These are phyloP conservation scores for Phytophthora brassicae DNA, from an alignment of 352 stramenopile genomes.

Conservation along the genomic window DNA sequence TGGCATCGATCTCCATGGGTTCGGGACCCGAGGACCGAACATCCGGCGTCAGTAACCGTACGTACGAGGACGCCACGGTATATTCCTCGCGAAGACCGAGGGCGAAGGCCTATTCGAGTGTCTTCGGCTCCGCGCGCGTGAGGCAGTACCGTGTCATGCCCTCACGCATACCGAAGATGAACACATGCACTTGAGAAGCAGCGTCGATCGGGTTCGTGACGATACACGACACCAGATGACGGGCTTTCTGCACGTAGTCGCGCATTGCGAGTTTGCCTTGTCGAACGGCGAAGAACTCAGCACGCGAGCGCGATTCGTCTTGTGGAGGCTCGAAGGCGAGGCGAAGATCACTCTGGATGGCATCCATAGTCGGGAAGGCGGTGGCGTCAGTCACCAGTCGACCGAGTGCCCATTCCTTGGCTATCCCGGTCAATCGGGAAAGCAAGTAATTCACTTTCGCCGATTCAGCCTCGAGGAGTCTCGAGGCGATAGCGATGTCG, in stretches of 20 bases:
- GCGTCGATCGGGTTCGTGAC: conserved; percentile 1
- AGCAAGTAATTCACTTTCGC: neutral
- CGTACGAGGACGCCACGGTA: too few relatives aligned
- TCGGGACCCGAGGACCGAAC: neutral
- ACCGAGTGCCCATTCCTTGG: too few relatives aligned
- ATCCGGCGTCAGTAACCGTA: conserved; percentile 5
- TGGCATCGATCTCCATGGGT: conserved; percentile 21
- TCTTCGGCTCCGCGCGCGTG: neutral
- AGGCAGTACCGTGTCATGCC: neutral
- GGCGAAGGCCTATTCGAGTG: conserved; percentile 14
- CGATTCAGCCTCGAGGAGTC: neutral
- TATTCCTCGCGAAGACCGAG: conserved; percentile 24
- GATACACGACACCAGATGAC: conserved; percentile 8
- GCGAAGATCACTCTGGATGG: neutral
- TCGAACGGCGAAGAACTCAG: conserved; percentile 11
- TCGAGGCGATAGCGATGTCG: neutral
- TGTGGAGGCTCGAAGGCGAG: conserved; percentile 20
- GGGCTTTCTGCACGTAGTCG: conserved; percentile 4
- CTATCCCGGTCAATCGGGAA: neutral
- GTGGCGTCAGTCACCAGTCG: too few relatives aligned
- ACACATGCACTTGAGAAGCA: conserved; percentile 15
- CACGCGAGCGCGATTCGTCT: too few relatives aligned
- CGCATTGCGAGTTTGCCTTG: conserved; percentile 19
- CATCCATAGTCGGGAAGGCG: too few relatives aligned
- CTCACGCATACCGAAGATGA: conserved; percentile 17